Base-by-base conservation (phyloP, 257 asterid species). In the Lantana camara region DNA sequence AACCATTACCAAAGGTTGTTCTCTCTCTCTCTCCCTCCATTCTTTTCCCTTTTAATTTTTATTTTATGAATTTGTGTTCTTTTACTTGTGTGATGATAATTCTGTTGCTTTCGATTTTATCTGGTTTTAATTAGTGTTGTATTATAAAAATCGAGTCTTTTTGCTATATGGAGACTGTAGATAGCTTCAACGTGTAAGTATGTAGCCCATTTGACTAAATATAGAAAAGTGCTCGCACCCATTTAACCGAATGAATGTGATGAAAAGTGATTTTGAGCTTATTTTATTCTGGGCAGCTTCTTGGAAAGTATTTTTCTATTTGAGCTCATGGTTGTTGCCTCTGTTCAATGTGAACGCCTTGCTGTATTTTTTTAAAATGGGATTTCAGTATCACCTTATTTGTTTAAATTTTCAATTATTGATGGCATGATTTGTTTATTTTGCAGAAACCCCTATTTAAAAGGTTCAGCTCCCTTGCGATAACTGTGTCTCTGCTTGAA, bases 151-250 rank as follows among this genome's bases (percentile, higher is more conserved):
- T 52, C 58, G 59, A 48, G 40, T 57, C 44, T 76, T 27, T n/a
- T 79, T 72, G 50, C 77, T 79, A 34, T 69, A 63, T 71, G 69
- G 51, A 73, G 84, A 72, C 72, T 69, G 62, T 68, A 65, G 83
- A 70, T 72, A 71, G 62, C 70, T 68, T 77, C 67, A 69, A 80
- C 78, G 84, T 78, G 85, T 80, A 52, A 55, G 57, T 77, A 71
- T 75, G 67, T 68, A 70, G 46, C 54, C 68, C 13, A 49, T 80
- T 75, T 78, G 88, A 80, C 87, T 72, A 66, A 38, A 71, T 69
- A 56, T 72, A 71, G 74, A 65, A 35, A 65, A 78, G 64, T 63
- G 68, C 71, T 51, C 63, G 4, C 17, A 24, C 9, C 68, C 72
- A 70, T 64, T 75, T 24, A 17, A 32, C 37, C 55, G 29, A 20